phyloP scores from a whole-genome alignment of 108 stramenopile species.

The Fragilariopsis cylindrus region DNA sequence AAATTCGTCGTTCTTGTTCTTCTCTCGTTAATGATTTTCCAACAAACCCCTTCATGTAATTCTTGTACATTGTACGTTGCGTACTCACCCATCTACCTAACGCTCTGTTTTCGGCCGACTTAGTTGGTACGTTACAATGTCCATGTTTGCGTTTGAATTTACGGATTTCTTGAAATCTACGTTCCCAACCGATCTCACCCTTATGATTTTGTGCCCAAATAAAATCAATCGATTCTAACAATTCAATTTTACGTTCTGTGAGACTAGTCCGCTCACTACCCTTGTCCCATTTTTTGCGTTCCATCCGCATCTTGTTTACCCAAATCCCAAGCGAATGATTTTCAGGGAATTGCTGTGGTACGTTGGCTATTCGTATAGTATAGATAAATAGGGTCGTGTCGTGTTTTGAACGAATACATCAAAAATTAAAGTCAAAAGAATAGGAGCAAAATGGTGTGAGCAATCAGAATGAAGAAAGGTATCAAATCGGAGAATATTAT shows the following conservation, averaged over 20 bases:
- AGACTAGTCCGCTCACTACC: slow-evolving; percentile 41
- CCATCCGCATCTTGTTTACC: slow-evolving; percentile 74
- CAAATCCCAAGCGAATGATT: slow-evolving; percentile 53
- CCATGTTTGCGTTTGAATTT: slow-evolving; percentile 44
- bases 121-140: slow-evolving; percentile 55
- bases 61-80: slow-evolving; percentile 48
- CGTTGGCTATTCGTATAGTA: slow-evolving; percentile 25
- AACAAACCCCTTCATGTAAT: slow-evolving; percentile 20
- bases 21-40: slow-evolving; percentile 19
- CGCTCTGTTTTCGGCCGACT: slow-evolving; percentile 46
- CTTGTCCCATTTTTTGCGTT: slow-evolving; percentile 44
- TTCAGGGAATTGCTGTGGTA: slow-evolving; percentile 54
- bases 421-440: background rate
- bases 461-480: background rate
- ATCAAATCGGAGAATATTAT: background rate
- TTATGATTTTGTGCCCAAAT: slow-evolving; percentile 57
- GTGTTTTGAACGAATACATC: background rate
- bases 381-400: background rate
- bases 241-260: slow-evolving; percentile 35
- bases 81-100: slow-evolving; percentile 62
- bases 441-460: background rate
- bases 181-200: slow-evolving; percentile 57
- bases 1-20: slow-evolving; percentile 26
- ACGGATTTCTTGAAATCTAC: slow-evolving; percentile 43
- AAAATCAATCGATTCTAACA: slow-evolving; percentile 55